These are phyloP conservation scores for Phytopythium oedochilum DNA, from an alignment of 352 stramenopile species.

Conservation along the genomic window DNA sequence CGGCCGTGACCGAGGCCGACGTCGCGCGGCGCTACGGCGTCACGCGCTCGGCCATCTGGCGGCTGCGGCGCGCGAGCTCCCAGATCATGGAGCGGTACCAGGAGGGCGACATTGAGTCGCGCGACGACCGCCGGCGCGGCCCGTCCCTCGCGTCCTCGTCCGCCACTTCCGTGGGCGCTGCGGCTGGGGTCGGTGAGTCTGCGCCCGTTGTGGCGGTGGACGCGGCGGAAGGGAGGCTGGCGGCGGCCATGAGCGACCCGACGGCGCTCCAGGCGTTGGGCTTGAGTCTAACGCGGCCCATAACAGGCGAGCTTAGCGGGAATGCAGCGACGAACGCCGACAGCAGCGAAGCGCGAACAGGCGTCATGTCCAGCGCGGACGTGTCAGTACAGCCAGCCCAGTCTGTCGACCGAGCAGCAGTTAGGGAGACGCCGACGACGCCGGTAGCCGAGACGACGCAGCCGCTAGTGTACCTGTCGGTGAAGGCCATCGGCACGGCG, in stretches of 20 bases:
- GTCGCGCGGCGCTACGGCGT: conserved; percentile 40
- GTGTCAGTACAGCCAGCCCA: too few relatives aligned
- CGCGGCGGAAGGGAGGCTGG: background rate
- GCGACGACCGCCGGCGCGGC: conserved; percentile 30
- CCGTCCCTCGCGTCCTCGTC: background rate
- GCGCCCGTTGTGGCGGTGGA: background rate
- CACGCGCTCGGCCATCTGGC: conserved; percentile 41
- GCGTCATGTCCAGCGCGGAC: background rate
- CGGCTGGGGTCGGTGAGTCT: too few relatives aligned
- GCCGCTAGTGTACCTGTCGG: conserved; percentile 29
- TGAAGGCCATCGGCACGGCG: conserved; percentile 29
- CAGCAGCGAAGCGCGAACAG: background rate
- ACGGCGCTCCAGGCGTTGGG: background rate
- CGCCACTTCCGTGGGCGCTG: background rate
- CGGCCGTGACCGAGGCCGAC: conserved; percentile 30
- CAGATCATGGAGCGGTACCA: conserved; percentile 44
- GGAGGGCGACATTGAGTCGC: conserved; percentile 30
- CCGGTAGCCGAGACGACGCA: conserved; percentile 2
- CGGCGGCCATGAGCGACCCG: background rate
- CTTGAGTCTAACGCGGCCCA: background rate
- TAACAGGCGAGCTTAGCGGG: background rate
- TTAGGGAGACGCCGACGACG: background rate
- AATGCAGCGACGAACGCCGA: background rate
- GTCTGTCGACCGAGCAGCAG: too few relatives aligned
- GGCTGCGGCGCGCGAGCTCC: conserved; percentile 23